Evolutionary conservation across 23 red algal species (phyloP).

Genomic region (Agarophyton chilense): DNA sequence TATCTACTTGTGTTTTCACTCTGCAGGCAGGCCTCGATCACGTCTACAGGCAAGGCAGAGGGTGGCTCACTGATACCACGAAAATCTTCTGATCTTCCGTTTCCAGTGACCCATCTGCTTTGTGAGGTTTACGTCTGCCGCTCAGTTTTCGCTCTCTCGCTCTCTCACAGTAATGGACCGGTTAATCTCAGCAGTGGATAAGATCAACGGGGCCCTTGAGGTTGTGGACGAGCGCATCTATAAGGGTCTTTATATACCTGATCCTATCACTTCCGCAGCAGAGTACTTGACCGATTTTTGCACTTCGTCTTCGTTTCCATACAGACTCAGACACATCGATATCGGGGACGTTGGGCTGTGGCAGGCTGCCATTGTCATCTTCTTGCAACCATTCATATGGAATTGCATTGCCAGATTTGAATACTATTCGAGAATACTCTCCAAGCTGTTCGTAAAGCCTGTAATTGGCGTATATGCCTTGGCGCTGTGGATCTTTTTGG

Average conservation of each 20-base stretch:
- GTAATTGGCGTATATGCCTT: constrained; percentile 71
- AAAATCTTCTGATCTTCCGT: too few relatives aligned
- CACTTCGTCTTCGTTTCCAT: constrained; percentile 47
- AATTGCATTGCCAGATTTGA: constrained; percentile 85
- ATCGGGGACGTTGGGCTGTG: constrained; percentile 61
- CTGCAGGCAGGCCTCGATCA: too few relatives aligned
- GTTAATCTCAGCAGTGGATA: background rate
- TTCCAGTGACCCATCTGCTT: background rate
- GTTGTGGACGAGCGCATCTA: background rate
- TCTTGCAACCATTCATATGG: constrained; percentile 86
- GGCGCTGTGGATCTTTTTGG: constrained; percentile 87
- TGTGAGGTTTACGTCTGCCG: background rate
- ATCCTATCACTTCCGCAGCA: constrained; percentile 17
- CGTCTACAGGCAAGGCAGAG: too few relatives aligned
- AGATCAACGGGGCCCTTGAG: background rate
- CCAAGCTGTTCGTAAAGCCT: constrained; percentile 60
- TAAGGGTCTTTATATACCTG: constrained; percentile 12
- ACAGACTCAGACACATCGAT: constrained; percentile 40
- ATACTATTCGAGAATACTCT: constrained; percentile 72
- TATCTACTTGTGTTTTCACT: too few relatives aligned
- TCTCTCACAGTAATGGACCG: background rate
- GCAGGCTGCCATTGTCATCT: constrained; percentile 68
- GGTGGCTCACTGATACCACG: too few relatives aligned
- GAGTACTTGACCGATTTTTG: background rate
- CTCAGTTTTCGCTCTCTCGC: background rate